Evolutionary conservation across 805 yeast species (phyloP).

Genomic region (Starmera amethionina): DNA sequence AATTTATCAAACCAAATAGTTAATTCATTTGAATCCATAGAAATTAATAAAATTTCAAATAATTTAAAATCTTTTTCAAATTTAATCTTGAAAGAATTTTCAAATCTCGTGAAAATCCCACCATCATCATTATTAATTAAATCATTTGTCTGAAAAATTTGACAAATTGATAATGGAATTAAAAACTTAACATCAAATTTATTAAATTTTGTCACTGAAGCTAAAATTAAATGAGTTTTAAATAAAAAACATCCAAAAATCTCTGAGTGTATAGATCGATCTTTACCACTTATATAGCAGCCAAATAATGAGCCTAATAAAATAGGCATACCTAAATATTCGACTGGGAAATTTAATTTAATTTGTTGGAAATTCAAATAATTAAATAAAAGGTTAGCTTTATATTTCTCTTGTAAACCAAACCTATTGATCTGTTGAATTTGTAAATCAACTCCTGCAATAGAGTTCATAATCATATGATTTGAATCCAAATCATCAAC

Average conservation of each 20-base stretch:
- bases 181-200: constrained; percentile 31
- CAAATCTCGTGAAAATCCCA: constrained; percentile 22
- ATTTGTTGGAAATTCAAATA: constrained; percentile 6
- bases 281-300: constrained; percentile 26
- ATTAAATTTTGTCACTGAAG: constrained; percentile 16
- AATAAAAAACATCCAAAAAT: constrained; percentile 32
- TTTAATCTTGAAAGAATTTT: constrained; percentile 29
- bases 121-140: constrained; percentile 21
- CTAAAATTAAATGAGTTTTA: constrained; percentile 39
- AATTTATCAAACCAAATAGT: constrained; percentile 31
- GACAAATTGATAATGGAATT: constrained; percentile 33
- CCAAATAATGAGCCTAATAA: constrained; percentile 33
- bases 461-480: constrained; percentile 8
- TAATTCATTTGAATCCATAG: constrained; percentile 24
- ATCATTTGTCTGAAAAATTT: constrained; percentile 15
- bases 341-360: constrained; percentile 23
- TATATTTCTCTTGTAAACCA: constrained; percentile 15
- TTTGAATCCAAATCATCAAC: constrained; percentile 10
- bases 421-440: constrained; percentile 22
- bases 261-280: constrained; percentile 5
- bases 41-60: constrained; percentile 34
- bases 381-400: constrained; percentile 7
- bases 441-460: constrained; percentile 12
- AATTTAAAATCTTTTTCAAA: constrained; percentile 34
- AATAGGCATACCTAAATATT: constrained; percentile 36